Base-by-base conservation (phyloP, 2,329 filamentous ascomycete species). In the Penicillium sp. region DNA sequence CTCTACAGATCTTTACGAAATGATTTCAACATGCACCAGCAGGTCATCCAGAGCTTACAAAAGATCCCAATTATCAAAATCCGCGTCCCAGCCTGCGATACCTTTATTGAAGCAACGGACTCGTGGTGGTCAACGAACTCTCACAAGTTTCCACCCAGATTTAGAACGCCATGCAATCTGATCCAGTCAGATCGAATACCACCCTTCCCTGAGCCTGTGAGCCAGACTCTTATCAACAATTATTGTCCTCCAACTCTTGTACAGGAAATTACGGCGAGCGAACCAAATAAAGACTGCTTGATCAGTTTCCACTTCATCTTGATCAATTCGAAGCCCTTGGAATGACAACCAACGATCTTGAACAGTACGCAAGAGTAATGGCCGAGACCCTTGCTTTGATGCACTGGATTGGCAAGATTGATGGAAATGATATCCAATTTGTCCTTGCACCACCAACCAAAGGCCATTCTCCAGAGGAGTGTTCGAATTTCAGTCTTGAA, bases 401-500 rank as follows among this genome's bases (percentile, higher is more conserved):
- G 47, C 77, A 82, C 55, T 86, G 80, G 81, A 42, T 60, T 1
- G 76, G 71, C 0, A 56, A 67, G 10, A 62, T 83, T 0, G 81
- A 85, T 56, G 82, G 75, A 0, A 79, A 79, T 31, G 82, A 83
- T 42, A 73, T 86, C 2, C 81, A 86, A 45, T 85, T 84, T 58
- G 82, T 85, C 0, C 73, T 85, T 2, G 72, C 65, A 0, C 52
- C 63, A 2, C 56, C 54, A 5, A 44, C 8, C 4, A 2, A 33
- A 5, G 21, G 46, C 7, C 31, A 33, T n/a, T 14, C 31, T 14
- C 6, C 2, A 5, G n/a, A 10, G 6, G 31, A 33, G n/a, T 5
- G 13, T 8, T 33, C 11, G 31, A 14, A 14, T 14, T 8, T 13
- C 13, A 18, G 6, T 11, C n/a, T 26, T 2, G 3, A 37, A 10